phyloP scores from a whole-genome alignment of 495 filamentous ascomycete genomes.

The Geopyxis carbonaria region DNA sequence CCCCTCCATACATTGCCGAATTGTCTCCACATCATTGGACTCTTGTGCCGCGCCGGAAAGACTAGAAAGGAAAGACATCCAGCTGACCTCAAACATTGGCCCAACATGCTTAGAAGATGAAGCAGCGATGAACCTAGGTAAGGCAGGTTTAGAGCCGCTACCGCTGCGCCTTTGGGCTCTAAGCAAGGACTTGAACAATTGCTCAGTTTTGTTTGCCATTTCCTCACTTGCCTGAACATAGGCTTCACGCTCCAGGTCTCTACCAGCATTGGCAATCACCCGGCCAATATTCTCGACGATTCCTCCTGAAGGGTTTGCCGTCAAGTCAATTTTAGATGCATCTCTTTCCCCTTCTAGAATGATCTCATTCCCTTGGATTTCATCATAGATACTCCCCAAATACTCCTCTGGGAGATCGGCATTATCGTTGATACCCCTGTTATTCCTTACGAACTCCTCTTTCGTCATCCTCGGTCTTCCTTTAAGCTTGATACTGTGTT shows the following conservation, averaged over 20 bases:
- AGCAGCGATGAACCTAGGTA: constrained; percentile 71
- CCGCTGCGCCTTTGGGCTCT: constrained; percentile 67
- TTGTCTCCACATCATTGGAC: constrained; percentile 75
- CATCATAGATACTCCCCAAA: constrained; percentile 72
- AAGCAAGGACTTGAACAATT: constrained; percentile 80
- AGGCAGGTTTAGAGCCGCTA: constrained; percentile 45
- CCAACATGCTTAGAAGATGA: constrained; percentile 87
- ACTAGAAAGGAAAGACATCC: constrained; percentile 96
- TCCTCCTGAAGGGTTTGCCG: constrained; percentile 42
- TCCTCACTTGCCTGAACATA: constrained; percentile 90
- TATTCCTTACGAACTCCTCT: constrained; percentile 97
- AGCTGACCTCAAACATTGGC: constrained; percentile 97
- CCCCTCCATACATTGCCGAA: constrained; percentile 83
- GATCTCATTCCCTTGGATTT: constrained; percentile 83
- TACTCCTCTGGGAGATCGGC: constrained; percentile 89
- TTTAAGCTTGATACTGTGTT: constrained; percentile 77
- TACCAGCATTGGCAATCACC: constrained; percentile 72
- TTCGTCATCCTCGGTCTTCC: constrained; percentile 65
- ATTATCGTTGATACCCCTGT: constrained; percentile 93
- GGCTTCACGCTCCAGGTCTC: constrained; percentile 82
- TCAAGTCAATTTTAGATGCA: constrained; percentile 56
- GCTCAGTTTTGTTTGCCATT: constrained; percentile 74
- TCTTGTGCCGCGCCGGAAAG: constrained; percentile 83
- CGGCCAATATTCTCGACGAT: constrained; percentile 77
- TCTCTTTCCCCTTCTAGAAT: constrained; percentile 84